A percentile compares a stretch with the other conserved stretches of the same genome.
These are phyloP conservation scores for Russula foetens DNA, from an alignment of 768 basidiomycete genomes.

Conservation along the genomic window DNA sequence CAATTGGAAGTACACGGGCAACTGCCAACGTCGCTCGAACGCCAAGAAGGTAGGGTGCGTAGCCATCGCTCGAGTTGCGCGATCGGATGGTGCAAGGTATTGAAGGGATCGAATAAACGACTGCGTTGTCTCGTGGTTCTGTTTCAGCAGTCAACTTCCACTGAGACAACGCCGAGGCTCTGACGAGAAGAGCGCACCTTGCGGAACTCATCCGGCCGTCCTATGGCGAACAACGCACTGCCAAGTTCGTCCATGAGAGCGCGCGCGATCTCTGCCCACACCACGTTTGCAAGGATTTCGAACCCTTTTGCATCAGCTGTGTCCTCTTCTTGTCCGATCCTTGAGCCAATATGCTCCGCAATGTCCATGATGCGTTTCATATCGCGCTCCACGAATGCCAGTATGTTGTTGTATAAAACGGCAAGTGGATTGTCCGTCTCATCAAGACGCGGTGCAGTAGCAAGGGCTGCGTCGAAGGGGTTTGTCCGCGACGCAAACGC, in stretches of 20 bases:
- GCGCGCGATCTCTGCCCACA: conserved; percentile 80
- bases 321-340: conserved; percentile 29
- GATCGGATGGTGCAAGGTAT: conserved; percentile 66
- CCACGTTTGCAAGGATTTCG: conserved; percentile 77
- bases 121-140: conserved; percentile 84
- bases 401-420: conserved; percentile 69
- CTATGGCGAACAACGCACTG: conserved; percentile 77
- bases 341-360: conserved; percentile 58
- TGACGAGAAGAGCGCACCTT: conserved; percentile 42
- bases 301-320: conserved; percentile 39
- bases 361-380: conserved; percentile 66
- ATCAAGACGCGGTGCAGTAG: conserved; percentile 49
- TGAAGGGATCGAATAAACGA: conserved; percentile 80
- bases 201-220: conserved; percentile 83
- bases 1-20: conserved; percentile 94
- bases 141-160: neutral
- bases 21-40: conserved; percentile 88
- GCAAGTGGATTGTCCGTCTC: conserved; percentile 62
- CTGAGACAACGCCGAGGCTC: neutral
- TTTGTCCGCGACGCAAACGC: conserved; percentile 37
- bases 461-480: conserved; percentile 29
- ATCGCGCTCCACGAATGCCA: conserved; percentile 75
- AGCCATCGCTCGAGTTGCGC: conserved; percentile 65
- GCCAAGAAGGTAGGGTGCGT: conserved; percentile 56
- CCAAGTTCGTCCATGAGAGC: conserved; percentile 85